Evolutionary conservation across 208 protist genomes (phyloP).

Genomic region (Leishmania mexicana): DNA sequence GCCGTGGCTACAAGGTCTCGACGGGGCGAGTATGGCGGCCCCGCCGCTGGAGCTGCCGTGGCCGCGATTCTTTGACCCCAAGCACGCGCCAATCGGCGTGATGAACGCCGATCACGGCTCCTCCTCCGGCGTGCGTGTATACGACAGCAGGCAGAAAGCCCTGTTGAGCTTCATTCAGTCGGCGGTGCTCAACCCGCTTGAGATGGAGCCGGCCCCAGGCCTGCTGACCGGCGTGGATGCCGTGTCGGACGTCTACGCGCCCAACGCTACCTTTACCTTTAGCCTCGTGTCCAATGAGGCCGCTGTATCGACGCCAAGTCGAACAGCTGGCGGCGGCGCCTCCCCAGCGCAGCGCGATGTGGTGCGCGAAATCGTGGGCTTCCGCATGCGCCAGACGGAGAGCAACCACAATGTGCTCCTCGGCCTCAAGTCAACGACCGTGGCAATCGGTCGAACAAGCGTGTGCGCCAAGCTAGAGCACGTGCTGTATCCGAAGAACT

Average conservation of each 20-base stretch:
- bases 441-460: conserved; percentile 76
- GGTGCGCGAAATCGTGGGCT: conserved; percentile 77
- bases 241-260: conserved; percentile 75
- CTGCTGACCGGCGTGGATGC: conserved; percentile 60
- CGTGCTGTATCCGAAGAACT: conserved; percentile 81
- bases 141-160: conserved; percentile 44
- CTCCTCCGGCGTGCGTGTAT: conserved; percentile 8
- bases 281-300: conserved; percentile 65
- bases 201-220: conserved; percentile 36
- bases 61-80: conserved; percentile 57
- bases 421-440: conserved; percentile 57
- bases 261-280: conserved; percentile 62
- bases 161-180: conserved; percentile 77
- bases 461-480: conserved; percentile 85
- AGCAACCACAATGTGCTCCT: conserved; percentile 84
- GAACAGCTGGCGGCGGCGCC: conserved; percentile 33
- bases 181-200: conserved; percentile 54
- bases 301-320: conserved; percentile 54
- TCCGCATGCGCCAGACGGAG: conserved; percentile 81
- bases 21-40: conserved; percentile 48
- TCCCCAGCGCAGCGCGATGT: conserved; percentile 48
- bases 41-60: conserved; percentile 76
- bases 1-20: conserved; percentile 71
- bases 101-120: conserved; percentile 14
- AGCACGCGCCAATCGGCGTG: not conserved